phyloP scores from a whole-genome alignment of 176 grass and related monocot genomes.

The Oryza officinalis region DNA sequence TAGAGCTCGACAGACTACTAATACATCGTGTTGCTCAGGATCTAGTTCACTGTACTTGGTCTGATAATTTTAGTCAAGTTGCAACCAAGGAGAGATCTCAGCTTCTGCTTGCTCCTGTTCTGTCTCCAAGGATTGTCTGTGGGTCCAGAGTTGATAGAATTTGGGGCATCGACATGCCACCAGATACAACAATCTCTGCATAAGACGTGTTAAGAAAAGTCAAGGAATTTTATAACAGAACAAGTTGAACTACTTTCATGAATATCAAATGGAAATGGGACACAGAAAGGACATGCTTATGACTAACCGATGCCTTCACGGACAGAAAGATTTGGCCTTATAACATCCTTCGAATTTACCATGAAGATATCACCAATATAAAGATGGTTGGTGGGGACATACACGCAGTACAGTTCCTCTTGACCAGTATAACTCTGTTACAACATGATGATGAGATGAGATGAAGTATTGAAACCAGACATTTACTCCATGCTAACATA shows the following conservation, averaged over 20 bases:
- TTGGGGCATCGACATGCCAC: conserved; percentile 98
- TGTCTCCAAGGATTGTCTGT: conserved; percentile 50
- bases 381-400: conserved; percentile 97
- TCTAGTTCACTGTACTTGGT: conserved; percentile 28
- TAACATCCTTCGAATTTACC: conserved; percentile 91
- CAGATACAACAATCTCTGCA: conserved; percentile 94
- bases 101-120: conserved; percentile 61
- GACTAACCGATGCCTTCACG: conserved; percentile 90
- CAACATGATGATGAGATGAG: conserved; percentile 6
- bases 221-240: background rate
- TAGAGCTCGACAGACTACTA: background rate
- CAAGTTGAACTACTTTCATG: background rate
- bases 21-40: conserved; percentile 21
- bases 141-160: conserved; percentile 80
- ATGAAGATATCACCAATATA: conserved; percentile 98
- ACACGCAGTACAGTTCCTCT: conserved; percentile 93
- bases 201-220: background rate
- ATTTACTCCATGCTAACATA: background rate
- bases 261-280: background rate
- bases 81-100: conserved; percentile 26
- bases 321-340: conserved; percentile 93
- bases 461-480: background rate
- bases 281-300: background rate
- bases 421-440: conserved; percentile 86
- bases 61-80: conserved; percentile 16